A percentile compares a stretch with the other conserved stretches of the same genome.
Conservation (phyloP, 495 filamentous ascomycete species). For the Annulohypoxylon stygium region DNA sequence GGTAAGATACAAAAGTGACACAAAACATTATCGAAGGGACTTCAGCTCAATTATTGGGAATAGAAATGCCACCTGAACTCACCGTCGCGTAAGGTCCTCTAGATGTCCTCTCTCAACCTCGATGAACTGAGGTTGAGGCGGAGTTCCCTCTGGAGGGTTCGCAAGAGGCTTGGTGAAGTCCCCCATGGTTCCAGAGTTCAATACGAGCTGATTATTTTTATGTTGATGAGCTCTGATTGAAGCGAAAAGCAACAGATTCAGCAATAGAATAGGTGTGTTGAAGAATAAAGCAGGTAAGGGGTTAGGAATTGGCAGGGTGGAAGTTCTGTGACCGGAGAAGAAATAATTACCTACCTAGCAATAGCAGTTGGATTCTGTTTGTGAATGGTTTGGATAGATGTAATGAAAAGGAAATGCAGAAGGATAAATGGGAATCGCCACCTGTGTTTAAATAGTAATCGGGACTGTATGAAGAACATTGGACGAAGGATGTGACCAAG, state of each 20-base stretch:
- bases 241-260: neutral
- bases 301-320: no score
- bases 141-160: neutral
- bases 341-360: neutral
- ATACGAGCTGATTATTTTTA: neutral
- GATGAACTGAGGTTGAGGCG: neutral
- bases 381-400: neutral
- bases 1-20: neutral
- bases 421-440: neutral
- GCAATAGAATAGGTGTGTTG: neutral
- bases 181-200: neutral
- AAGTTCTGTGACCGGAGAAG: neutral
- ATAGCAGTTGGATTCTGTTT: neutral
- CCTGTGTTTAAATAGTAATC: neutral
- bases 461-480: neutral
- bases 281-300: neutral
- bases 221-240: neutral
- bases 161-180: neutral
- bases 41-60: neutral
- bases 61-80: neutral
- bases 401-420: neutral
- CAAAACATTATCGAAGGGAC: neutral
- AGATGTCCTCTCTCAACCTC: neutral
- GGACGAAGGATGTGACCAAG: neutral
- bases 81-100: slow-evolving; percentile 11